Base-by-base conservation (phyloP, 2,329 filamentous ascomycete species). In the Akanthomyces muscarius region DNA sequence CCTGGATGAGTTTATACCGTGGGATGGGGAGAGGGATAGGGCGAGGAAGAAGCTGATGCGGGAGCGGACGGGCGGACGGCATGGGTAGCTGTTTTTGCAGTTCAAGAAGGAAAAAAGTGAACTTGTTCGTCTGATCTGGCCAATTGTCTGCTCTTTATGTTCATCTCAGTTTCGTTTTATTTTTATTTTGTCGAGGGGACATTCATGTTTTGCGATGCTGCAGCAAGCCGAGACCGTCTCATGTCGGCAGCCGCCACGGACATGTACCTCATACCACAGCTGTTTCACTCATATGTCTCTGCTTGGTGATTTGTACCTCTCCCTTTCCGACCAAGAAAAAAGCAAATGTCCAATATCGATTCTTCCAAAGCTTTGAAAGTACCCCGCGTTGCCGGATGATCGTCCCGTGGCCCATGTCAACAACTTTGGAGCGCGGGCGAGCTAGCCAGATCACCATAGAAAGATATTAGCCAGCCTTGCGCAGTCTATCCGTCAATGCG, bases 1-100 rank as follows among this genome's bases (percentile, higher is more conserved):
- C 3, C 41, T 61, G 21, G 25, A 53, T 16, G 58, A 61, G 25
- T 42, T 57, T 25, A 63, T 59, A 14, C 5, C 51, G 33, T 53
- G 33, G 28, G 51, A 53, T 18, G 28, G 28, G 6, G 28, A 30
- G n/a, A 53, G n/a, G 51, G 51, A 53, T 18, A 53, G n/a, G 51
- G n/a, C 14, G 33, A 30, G 51, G 30, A n/a, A 14, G 18, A 28
- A 23, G 51, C 51, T 38, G n/a, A 38, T 53, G 51, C 51, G 51
- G 30, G 30, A 38, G 51, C 30, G 51, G n/a, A 42, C 51, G 28
- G 28, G 50, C 30, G 50, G 50, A 3, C 50, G 50, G 7, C 16
- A 52, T 33, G 28, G 50, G 5, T 36, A 4, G 30, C 5, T 28
- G 28, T 7, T 51, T 14, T 3, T 45, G 16, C 4, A 45, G 4